Percentiles rank a stretch among this genome's conserved stretches.
These are phyloP conservation scores for Trichoderma atroviride DNA, from an alignment of 2,329 filamentous ascomycete genomes.

Conservation along the genomic window DNA sequence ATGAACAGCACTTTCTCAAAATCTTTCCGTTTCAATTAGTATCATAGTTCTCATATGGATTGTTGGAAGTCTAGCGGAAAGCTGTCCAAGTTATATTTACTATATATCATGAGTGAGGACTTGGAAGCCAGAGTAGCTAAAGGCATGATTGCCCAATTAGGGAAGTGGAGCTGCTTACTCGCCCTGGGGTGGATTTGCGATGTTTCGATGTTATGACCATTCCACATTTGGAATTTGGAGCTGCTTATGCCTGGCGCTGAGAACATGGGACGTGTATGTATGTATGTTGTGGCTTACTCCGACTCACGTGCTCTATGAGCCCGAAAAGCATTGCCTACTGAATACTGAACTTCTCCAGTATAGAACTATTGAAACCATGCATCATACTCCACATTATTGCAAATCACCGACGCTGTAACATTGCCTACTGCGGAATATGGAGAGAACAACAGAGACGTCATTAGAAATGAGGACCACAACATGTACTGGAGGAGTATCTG, in stretches of 20 bases:
- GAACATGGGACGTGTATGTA: background rate
- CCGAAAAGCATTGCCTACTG: background rate
- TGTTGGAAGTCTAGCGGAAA: background rate
- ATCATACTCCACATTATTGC: background rate
- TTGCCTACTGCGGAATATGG: background rate
- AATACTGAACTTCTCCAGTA: background rate
- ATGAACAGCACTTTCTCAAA: background rate
- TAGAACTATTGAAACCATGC: background rate
- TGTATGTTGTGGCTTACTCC: background rate
- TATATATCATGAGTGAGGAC: background rate
- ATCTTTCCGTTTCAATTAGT: rapidly evolving
- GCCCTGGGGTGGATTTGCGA: background rate
- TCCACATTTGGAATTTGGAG: background rate
- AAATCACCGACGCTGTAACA: background rate
- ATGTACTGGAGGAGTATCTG: background rate
- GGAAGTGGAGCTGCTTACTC: conserved; percentile 6
- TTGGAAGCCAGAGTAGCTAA: background rate
- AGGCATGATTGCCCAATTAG: background rate
- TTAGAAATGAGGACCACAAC: background rate
- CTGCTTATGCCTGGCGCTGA: background rate
- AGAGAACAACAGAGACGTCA: background rate
- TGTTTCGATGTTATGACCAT: background rate
- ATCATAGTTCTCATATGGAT: background rate
- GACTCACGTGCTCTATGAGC: background rate
- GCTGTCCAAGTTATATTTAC: background rate